Percentiles rank a stretch among this genome's conserved stretches.
phyloP scores from a whole-genome alignment of 2,329 filamentous ascomycete genomes.

The Fusarium caatingaense region DNA sequence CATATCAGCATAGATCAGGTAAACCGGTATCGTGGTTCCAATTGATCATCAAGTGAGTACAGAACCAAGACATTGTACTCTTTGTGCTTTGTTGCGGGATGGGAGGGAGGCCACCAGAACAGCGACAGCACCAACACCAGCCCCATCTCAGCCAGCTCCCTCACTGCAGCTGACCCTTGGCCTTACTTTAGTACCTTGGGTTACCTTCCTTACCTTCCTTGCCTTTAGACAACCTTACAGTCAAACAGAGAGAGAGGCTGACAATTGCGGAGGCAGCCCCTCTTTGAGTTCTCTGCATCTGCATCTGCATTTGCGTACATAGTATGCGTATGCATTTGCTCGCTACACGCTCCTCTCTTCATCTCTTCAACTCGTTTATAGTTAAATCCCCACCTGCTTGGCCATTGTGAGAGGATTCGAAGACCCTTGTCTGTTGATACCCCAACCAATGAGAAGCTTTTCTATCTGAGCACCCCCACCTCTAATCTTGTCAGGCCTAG shows the following conservation, averaged over 20 bases:
- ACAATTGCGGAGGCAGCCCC: constrained; percentile 42
- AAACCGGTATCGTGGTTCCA: background rate
- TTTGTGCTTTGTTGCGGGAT: constrained; percentile 29
- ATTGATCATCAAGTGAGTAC: constrained; percentile 30
- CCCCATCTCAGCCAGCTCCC: constrained; percentile 32
- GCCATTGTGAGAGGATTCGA: constrained; percentile 4
- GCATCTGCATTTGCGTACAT: background rate
- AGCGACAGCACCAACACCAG: constrained; percentile 5
- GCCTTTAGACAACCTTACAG: background rate
- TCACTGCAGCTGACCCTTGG: constrained; percentile 29
- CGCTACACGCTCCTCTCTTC: constrained; percentile 12
- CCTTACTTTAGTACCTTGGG: background rate
- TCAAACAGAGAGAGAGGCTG: constrained; percentile 39
- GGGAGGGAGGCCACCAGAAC: constrained; percentile 15
- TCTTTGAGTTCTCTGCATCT: constrained; percentile 19
- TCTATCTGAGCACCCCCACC: background rate
- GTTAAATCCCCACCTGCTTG: constrained; percentile 22
- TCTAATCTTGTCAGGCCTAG: constrained; percentile 4
- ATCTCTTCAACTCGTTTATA: constrained; percentile 23
- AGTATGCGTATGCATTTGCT: background rate
- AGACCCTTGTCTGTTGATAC: constrained; percentile 11
- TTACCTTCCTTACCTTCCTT: background rate
- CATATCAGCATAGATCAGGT: background rate
- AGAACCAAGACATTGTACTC: constrained; percentile 21
- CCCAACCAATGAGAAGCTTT: constrained; percentile 4